phyloP scores from a whole-genome alignment of 352 stramenopile species.

The Bremia lactucae region DNA sequence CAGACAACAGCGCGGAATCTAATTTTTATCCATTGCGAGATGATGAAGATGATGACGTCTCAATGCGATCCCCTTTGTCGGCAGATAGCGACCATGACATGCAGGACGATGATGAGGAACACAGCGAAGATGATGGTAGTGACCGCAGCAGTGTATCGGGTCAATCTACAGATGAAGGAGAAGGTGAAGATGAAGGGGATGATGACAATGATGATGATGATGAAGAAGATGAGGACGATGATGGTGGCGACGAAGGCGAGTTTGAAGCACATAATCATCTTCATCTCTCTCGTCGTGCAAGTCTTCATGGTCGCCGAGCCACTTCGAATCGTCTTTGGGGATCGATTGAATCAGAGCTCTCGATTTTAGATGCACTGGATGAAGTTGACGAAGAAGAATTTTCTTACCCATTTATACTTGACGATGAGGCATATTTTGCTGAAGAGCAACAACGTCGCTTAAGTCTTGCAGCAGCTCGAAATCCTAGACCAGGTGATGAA shows the following conservation, averaged over 20 bases:
- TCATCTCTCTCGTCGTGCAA: slow-evolving; percentile 33
- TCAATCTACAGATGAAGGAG: slow-evolving; percentile 37
- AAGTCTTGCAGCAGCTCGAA: slow-evolving; percentile 19
- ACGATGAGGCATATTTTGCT: slow-evolving; percentile 47
- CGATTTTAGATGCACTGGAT: slow-evolving; percentile 59
- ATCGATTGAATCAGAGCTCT: slow-evolving; percentile 58
- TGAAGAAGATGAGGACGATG: slow-evolving; percentile 49
- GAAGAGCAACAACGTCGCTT: slow-evolving; percentile 44
- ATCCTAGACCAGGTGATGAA: slow-evolving; percentile 9
- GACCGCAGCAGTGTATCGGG: slow-evolving; percentile 52
- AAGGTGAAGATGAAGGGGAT: slow-evolving; percentile 37
- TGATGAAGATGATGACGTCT: slow-evolving; percentile 44
- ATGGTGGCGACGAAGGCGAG: slow-evolving; percentile 50
- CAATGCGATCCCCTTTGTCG: slow-evolving; percentile 50
- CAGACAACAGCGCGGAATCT: slow-evolving; percentile 1
- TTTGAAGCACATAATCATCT: slow-evolving; percentile 51
- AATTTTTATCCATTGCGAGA: slow-evolving; percentile 17
- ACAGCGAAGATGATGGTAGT: slow-evolving; percentile 44
- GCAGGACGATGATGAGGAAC: slow-evolving; percentile 31
- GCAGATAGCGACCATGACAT: slow-evolving; percentile 46
- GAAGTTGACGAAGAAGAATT: slow-evolving; percentile 81
- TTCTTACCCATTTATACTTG: slow-evolving; percentile 64
- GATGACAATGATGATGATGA: slow-evolving; percentile 58
- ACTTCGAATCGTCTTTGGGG: slow-evolving; percentile 47
- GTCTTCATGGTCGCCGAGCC: slow-evolving; percentile 21